phyloP scores from a whole-genome alignment of 2,329 filamentous ascomycete species.

The Lachnellula hyalina region DNA sequence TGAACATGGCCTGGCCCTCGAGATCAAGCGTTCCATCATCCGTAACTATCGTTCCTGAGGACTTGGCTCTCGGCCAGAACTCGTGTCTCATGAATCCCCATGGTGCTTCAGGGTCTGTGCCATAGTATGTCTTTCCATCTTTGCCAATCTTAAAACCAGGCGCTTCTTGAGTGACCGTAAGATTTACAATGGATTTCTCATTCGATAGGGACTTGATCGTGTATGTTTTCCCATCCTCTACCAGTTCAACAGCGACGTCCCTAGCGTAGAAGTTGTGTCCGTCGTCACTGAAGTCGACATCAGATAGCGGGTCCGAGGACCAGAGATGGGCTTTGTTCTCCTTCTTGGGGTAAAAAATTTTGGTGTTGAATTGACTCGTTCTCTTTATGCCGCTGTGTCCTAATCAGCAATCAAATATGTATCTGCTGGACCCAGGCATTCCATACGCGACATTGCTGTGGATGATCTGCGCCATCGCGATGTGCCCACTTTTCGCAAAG shows the following conservation, averaged over 20 bases:
- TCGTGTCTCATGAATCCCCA: slow-evolving; percentile 91
- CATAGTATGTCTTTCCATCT: slow-evolving; percentile 78
- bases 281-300: slow-evolving; percentile 80
- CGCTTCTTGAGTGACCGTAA: slow-evolving; percentile 69
- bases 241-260: slow-evolving; percentile 78
- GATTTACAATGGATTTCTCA: slow-evolving; percentile 73
- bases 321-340: slow-evolving; percentile 70
- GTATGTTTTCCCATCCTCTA: slow-evolving; percentile 76
- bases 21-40: slow-evolving; percentile 77
- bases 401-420: slow-evolving; percentile 19
- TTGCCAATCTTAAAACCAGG: slow-evolving; percentile 83
- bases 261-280: slow-evolving; percentile 81
- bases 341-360: slow-evolving; percentile 73
- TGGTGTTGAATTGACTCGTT: slow-evolving; percentile 90
- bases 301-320: slow-evolving; percentile 73
- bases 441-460: slow-evolving; percentile 96
- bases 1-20: slow-evolving; percentile 72
- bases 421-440: slow-evolving; percentile 5
- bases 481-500: slow-evolving; percentile 68
- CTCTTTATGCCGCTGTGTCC: slow-evolving; percentile 72
- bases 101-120: slow-evolving; percentile 77
- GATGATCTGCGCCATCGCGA: slow-evolving; percentile 84
- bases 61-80: slow-evolving; percentile 86
- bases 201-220: slow-evolving; percentile 88
- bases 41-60: slow-evolving; percentile 80